Evolutionary conservation across 306 rosid genomes (phyloP).

Genomic region (Boehmeria nivea): DNA sequence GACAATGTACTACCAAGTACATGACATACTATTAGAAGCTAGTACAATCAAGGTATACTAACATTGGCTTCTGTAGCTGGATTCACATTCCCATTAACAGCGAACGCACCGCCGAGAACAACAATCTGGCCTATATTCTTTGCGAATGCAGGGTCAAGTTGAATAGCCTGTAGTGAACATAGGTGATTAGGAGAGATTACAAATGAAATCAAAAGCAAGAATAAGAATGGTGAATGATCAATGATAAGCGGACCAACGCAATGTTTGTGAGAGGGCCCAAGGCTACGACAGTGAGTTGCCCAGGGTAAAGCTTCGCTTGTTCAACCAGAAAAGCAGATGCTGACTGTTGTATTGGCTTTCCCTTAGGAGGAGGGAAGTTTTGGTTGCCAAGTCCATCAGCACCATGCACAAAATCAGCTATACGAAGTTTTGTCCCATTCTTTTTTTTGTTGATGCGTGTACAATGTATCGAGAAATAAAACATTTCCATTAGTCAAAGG

Average conservation of each 20-base stretch:
- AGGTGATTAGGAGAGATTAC: background rate
- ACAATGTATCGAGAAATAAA: too few relatives aligned
- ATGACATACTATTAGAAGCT: too few relatives aligned
- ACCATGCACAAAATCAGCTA: conserved; percentile 95
- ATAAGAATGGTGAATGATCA: conserved; percentile 1
- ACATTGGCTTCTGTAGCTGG: conserved; percentile 96
- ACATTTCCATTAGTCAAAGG: too few relatives aligned
- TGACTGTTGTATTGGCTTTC: conserved; percentile 63
- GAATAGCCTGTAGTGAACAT: conserved; percentile 47
- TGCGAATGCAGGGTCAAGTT: conserved; percentile 64
- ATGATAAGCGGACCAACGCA: conserved; percentile 54
- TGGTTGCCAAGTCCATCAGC: conserved; percentile 95
- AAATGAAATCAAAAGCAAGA: background rate
- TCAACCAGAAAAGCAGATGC: conserved; percentile 66
- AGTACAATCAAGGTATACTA: too few relatives aligned
- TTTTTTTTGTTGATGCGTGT: conserved; percentile 22
- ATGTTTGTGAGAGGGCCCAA: conserved; percentile 94
- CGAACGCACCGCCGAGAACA: conserved; percentile 83
- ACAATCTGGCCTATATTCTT: conserved; percentile 74
- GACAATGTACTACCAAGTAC: background rate
- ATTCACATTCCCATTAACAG: conserved; percentile 88
- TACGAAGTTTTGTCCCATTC: conserved; percentile 70
- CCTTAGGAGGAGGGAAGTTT: conserved; percentile 78
- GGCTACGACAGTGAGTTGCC: conserved; percentile 78
- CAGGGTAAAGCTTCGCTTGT: conserved; percentile 75